A percentile compares a stretch with the other conserved stretches of the same genome.
Evolutionary conservation across 257 asterid genomes (phyloP).

Genomic region (Solanum sejunctum): DNA sequence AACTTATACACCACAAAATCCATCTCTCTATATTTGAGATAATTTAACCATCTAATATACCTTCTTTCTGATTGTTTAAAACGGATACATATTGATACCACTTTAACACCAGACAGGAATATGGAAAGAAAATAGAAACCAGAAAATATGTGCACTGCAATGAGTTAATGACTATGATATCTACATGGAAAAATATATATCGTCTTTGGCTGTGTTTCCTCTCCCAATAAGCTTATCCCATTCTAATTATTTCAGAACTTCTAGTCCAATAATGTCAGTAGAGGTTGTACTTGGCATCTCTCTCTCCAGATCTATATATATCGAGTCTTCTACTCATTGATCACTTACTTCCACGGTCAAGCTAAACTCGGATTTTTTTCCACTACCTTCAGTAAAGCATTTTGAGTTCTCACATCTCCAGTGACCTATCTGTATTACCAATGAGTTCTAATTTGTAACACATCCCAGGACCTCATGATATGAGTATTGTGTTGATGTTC

Average conservation of each 20-base stretch:
- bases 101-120: not conserved
- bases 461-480: not conserved
- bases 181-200: not conserved
- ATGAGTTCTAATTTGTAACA: not conserved
- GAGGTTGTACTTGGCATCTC: not conserved
- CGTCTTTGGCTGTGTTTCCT: not conserved
- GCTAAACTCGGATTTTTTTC: not conserved
- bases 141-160: not conserved
- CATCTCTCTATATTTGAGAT: not conserved
- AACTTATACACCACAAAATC: not conserved
- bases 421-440: not conserved
- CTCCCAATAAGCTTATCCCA: not conserved
- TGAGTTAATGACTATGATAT: not conserved
- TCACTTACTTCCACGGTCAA: not conserved
- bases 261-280: not conserved
- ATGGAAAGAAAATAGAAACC: not conserved
- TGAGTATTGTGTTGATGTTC: not conserved
- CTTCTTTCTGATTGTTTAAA: not conserved
- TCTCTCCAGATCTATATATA: not conserved
- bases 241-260: not conserved
- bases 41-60: not conserved
- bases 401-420: not conserved
- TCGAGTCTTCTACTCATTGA: not conserved
- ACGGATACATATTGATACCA: not conserved
- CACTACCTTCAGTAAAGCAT: not conserved